Evolutionary conservation across 1,139 yeast species (phyloP), one percentile per base, ranked within the genome.

Genomic region (Taphrina flavorubra): DNA sequence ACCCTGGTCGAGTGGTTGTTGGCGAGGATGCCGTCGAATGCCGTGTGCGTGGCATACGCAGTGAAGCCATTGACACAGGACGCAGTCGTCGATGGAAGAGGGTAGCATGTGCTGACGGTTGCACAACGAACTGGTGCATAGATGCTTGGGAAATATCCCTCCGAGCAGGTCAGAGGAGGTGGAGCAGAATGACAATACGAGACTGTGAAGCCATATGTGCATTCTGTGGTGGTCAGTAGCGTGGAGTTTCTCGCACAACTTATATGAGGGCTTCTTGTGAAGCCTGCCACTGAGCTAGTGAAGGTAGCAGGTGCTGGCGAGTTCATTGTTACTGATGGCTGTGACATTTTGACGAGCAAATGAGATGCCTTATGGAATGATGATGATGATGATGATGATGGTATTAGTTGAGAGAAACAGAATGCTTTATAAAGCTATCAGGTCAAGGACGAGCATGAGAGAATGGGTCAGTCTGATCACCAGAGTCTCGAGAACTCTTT

Each of bases 141-240:
- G 11, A 36, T 56, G 36, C 59, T 53, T 40, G 56, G 57, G 16
- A 39, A 62, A n/a, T 36, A 62, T 2, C 59, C 51, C 6, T 44
- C 42, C 10, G 65, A 40, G 51, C 65, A 62, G 2, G 65, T 51
- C 34, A 62, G 20, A 25, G 59, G 40, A 11, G 65, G 51, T 5
- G 58, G 59, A 10, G 18, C 51, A 13, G 59, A 20, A 46, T 62
- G 42, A 37, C 65, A 62, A 46, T 40, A 62, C 16, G 65, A 62
- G 34, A 31, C 31, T 47, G 59, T 31, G 34, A 39, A 42, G 39
- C 65, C 65, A 42, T 62, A 51, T 2, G 65, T 62, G 39, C 65
- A 62, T 10, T 62, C 65, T 16, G 65, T 62, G 14, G 65, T 62
- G n/a, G 49, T 37, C 59, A 25, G 18, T 36, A 62, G 14, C 39